These are phyloP conservation scores for Termitomyces sp. DNA, from an alignment of 768 basidiomycete species.

Conservation along the genomic window DNA sequence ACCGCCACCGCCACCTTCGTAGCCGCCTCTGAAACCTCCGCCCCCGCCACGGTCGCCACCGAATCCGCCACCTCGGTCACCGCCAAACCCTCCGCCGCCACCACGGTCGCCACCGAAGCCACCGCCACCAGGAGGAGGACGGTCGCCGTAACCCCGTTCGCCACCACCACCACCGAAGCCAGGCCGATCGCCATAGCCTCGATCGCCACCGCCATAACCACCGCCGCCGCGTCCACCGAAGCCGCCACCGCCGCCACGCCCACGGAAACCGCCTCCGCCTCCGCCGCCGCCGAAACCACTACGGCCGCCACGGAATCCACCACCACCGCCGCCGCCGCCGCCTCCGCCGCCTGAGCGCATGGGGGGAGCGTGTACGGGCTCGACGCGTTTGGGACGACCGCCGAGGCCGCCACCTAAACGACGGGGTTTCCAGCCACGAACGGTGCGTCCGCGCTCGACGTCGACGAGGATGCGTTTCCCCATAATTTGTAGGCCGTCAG, in stretches of 20 bases:
- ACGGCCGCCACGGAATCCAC: slow-evolving; percentile 38
- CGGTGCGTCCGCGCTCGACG: slow-evolving; percentile 96
- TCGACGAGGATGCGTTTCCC: slow-evolving; percentile 96
- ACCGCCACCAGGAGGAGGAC: slow-evolving; percentile 35
- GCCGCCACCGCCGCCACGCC: slow-evolving; percentile 36
- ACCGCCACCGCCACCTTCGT: slow-evolving; percentile 41
- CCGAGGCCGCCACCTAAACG: slow-evolving; percentile 98
- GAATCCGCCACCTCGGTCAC: slow-evolving; percentile 40
- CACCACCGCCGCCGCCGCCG: slow-evolving; percentile 38
- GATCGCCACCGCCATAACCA: slow-evolving; percentile 49
- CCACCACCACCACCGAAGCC: slow-evolving; percentile 25
- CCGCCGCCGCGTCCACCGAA: slow-evolving; percentile 42
- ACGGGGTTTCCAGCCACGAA: slow-evolving; percentile 97
- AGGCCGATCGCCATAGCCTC: slow-evolving; percentile 34
- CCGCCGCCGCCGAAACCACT: slow-evolving; percentile 40
- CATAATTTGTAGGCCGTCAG: slow-evolving; percentile 93
- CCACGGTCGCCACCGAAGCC: slow-evolving; percentile 35
- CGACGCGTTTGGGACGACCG: slow-evolving; percentile 87
- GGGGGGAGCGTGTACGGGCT: slow-evolving; percentile 34
- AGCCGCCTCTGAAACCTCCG: slow-evolving; percentile 38
- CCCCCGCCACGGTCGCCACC: slow-evolving; percentile 34
- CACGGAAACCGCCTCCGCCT: slow-evolving; percentile 39
- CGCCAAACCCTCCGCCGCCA: slow-evolving; percentile 38
- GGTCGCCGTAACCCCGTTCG: slow-evolving; percentile 38
- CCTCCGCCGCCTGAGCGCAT: slow-evolving; percentile 32